Percentiles rank a stretch among this genome's conserved stretches.
These are phyloP conservation scores for Plectosphaerella plurivora DNA, from an alignment of 2,329 filamentous ascomycete genomes.

Conservation along the genomic window DNA sequence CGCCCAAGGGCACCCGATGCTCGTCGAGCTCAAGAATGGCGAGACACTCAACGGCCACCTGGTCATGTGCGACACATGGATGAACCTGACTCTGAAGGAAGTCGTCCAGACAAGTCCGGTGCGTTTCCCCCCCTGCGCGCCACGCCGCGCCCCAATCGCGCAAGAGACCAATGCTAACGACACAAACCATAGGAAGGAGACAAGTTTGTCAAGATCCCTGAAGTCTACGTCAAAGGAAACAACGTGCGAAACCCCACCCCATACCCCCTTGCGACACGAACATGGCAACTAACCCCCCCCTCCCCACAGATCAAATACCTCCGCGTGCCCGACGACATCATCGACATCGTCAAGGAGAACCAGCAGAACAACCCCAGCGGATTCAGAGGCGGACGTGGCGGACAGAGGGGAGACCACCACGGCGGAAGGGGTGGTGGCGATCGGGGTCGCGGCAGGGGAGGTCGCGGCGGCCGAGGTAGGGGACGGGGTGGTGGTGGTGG, in stretches of 20 bases:
- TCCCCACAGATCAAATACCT: slow-evolving; percentile 90
- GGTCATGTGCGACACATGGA: slow-evolving; percentile 98
- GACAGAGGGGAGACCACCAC: slow-evolving; percentile 52
- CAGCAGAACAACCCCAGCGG: slow-evolving; percentile 66
- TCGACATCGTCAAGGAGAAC: slow-evolving; percentile 89
- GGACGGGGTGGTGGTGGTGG: slow-evolving; percentile 8
- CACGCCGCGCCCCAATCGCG: background rate
- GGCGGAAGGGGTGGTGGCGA: slow-evolving; percentile 52
- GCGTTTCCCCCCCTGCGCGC: slow-evolving; percentile 20
- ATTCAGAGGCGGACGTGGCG: slow-evolving; percentile 62
- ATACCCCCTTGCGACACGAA: background rate
- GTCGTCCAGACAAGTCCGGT: slow-evolving; percentile 92
- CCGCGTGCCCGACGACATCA: slow-evolving; percentile 91
- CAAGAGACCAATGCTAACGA: background rate
- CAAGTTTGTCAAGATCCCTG: slow-evolving; percentile 85
- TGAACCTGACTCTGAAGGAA: slow-evolving; percentile 97
- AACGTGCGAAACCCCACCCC: slow-evolving; percentile 61
- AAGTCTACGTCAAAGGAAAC: slow-evolving; percentile 95
- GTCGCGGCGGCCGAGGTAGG: slow-evolving; percentile 27
- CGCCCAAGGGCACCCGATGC: slow-evolving; percentile 95
- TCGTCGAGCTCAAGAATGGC: slow-evolving; percentile 95
- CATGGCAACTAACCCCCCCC: background rate
- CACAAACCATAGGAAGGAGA: slow-evolving; percentile 66
- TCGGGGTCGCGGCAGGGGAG: slow-evolving; percentile 50
- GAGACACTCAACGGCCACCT: slow-evolving; percentile 96